phyloP scores from a whole-genome alignment of 306 rosid species.

The Lablab purpureus region DNA sequence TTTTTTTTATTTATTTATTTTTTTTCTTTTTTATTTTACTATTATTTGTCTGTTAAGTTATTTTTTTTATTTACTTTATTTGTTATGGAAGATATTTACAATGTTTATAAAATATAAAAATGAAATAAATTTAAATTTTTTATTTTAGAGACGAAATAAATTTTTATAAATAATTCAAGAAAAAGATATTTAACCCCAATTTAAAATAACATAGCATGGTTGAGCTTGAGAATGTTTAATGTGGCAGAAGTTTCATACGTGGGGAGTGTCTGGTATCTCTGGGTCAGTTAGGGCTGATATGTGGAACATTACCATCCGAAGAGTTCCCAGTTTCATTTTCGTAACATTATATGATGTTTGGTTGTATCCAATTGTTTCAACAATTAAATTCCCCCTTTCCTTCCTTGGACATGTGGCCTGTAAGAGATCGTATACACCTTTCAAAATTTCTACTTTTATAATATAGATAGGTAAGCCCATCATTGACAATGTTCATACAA shows the following conservation, averaged over 20 bases:
- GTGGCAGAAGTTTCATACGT: neutral
- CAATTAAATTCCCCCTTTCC: constrained; percentile 16
- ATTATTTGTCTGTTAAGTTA: too few species aligned
- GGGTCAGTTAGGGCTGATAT: constrained; percentile 20
- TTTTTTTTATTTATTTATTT: too few species aligned
- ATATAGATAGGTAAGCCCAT: constrained; percentile 13
- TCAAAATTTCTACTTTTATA: neutral
- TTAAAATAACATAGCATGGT: too few species aligned
- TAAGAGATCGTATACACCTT: neutral
- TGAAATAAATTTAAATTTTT: too few species aligned
- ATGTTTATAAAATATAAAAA: too few species aligned
- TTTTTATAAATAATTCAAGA: too few species aligned
- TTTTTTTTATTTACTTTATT: too few species aligned
- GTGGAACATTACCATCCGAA: neutral
- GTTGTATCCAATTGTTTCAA: neutral
- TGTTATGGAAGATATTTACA: too few species aligned
- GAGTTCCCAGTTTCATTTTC: constrained; percentile 11
- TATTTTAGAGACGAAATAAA: too few species aligned
- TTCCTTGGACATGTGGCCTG: constrained; percentile 12
- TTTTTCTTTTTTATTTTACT: too few species aligned
- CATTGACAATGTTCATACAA: constrained; percentile 21
- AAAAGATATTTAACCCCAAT: too few species aligned
- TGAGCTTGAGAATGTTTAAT: constrained; percentile 1
- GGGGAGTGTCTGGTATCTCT: constrained; percentile 12
- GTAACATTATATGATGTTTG: neutral